Evolutionary conservation across 2,329 filamentous ascomycete species (phyloP), one percentile per base, ranked within the genome.

Genomic region (Aspergillus chevalieri): DNA sequence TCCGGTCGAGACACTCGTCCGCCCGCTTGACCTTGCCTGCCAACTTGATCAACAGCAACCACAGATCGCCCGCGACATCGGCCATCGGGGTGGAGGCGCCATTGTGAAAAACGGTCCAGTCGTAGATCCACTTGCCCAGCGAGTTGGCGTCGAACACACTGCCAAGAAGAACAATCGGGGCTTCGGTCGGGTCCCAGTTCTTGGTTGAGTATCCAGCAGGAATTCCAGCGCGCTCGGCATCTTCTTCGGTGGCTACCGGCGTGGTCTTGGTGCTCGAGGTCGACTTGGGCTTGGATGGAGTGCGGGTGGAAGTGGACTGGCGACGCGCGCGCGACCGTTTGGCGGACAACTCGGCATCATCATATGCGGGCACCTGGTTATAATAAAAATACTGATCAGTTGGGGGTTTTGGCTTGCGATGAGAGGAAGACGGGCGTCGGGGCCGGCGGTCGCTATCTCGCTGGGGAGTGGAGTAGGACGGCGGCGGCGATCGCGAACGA

Each of bases 111-210:
- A 96, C 89, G 15, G 93, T 96, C 93, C 93, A 98, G 78, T 97
- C 93, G 72, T 95, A 98, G 65, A 98, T 94, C 93, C 93, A 98
- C 74, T 96, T 96, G 64, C 93, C 93, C 26, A 98, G 80, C 22
- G 89, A 95, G 79, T 97, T 96, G 65, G 92, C 89, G 66, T 97
- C 93, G 65, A 97, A 97, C 49, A 97, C 93, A 65, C 89, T 95
- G 46, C 93, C 93, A 19, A 97, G 80, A 22, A 98, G 81, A 66
- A 96, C 85, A 67, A 98, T 96, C 46, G 93, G 93, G 59, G 90
- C 84, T 75, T 97, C 92, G 24, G 83, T 84, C 0, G 92, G 92
- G 67, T 98, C 93, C 93, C 93, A 97, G 76, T 97, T 95, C 79
- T 97, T 97, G 66, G 92, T 83, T 22, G 89, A 95, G 75, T 94